Evolutionary conservation across 2,329 filamentous ascomycete genomes (phyloP).

Genomic region (Eutypa lata): DNA sequence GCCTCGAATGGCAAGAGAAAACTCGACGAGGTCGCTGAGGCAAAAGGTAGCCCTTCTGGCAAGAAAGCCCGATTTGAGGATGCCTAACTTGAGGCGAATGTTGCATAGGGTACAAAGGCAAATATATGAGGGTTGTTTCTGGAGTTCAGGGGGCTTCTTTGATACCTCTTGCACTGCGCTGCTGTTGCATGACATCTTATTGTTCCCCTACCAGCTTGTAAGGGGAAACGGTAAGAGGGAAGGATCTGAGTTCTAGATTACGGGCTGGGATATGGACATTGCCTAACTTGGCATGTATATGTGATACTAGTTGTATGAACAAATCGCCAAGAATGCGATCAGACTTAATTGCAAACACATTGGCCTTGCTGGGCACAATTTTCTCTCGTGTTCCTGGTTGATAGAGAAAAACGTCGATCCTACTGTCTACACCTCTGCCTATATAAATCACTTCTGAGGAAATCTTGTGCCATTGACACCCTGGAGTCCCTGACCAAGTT

Average conservation of each 20-base stretch:
- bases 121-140: conserved; percentile 3
- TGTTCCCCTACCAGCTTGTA: not conserved
- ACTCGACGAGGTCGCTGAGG: conserved; percentile 28
- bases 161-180: conserved; percentile 22
- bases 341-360: not conserved
- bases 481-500: conserved; percentile 56
- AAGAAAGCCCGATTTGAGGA: conserved; percentile 46
- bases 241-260: too few relatives aligned
- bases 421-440: not conserved
- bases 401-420: too few relatives aligned
- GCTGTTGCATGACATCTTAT: conserved; percentile 9
- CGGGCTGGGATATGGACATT: not conserved
- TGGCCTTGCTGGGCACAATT: too few relatives aligned
- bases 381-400: too few relatives aligned
- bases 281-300: not conserved
- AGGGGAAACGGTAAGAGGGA: too few relatives aligned
- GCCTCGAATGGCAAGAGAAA: conserved; percentile 45
- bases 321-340: not conserved
- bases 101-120: conserved; percentile 10
- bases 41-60: conserved; percentile 22
- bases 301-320: not conserved
- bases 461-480: conserved; percentile 46
- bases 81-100: conserved; percentile 6
- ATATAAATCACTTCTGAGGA: conserved; percentile 2
- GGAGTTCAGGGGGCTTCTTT: conserved; percentile 20